Percentiles rank a stretch among this genome's conserved stretches.
Evolutionary conservation across 352 stramenopile genomes (phyloP).

Genomic region (Phytophthora sp.): DNA sequence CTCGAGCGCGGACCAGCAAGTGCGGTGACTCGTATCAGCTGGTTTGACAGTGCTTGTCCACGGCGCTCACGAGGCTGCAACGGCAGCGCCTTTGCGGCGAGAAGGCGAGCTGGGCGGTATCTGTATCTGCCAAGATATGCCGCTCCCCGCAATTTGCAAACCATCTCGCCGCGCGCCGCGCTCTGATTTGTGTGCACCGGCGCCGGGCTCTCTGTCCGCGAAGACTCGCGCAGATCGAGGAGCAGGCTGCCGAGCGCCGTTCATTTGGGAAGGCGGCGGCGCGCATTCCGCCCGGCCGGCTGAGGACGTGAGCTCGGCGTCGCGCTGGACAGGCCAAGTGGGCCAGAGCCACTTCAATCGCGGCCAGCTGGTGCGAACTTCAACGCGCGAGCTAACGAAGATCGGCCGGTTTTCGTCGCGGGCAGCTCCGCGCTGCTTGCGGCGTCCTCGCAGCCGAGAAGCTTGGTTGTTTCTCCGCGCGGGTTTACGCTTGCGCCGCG

Average conservation of each 20-base stretch:
- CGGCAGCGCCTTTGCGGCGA: conserved; percentile 12
- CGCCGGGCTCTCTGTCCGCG: neutral
- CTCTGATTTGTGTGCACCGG: neutral
- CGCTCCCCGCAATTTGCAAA: conserved; percentile 11
- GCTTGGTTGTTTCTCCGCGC: neutral
- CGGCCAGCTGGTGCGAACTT: conserved; percentile 23
- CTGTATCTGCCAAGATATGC: conserved; percentile 19
- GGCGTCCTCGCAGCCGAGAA: conserved; percentile 7
- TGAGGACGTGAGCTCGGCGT: conserved; percentile 7
- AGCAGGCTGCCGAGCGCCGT: neutral
- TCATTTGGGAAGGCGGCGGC: conserved; percentile 1
- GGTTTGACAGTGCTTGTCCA: conserved; percentile 6
- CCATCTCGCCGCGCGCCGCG: conserved; percentile 7
- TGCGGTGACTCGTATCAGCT: conserved; percentile 6
- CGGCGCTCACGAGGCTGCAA: neutral
- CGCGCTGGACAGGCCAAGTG: conserved; percentile 8
- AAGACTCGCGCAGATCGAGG: conserved; percentile 1
- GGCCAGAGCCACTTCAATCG: conserved; percentile 23
- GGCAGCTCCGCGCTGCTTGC: no score
- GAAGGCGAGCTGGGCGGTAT: conserved; percentile 21
- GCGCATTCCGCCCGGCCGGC: conserved; percentile 3
- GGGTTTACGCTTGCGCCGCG: neutral
- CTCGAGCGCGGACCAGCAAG: neutral
- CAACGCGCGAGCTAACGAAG: conserved; percentile 19
- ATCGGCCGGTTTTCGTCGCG: no score